phyloP scores from a whole-genome alignment of 331 rosid species.

The Cucumis variabilis region DNA sequence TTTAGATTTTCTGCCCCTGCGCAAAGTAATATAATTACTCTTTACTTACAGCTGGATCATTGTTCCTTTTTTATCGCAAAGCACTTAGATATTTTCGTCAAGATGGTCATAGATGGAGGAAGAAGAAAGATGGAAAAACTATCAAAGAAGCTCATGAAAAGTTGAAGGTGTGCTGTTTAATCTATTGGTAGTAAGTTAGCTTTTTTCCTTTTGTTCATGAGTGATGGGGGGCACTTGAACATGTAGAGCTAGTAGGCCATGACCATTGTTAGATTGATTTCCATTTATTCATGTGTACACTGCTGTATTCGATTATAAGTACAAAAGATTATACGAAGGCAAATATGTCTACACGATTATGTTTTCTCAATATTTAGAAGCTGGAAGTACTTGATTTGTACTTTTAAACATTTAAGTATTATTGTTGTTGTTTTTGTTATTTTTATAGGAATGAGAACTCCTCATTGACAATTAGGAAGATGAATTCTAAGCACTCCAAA shows the following conservation, averaged over 20 bases:
- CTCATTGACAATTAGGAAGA: background rate
- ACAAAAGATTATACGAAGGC: background rate
- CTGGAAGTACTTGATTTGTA: slow-evolving; percentile 2
- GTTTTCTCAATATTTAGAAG: slow-evolving; percentile 20
- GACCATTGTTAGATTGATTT: background rate
- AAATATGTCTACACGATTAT: background rate
- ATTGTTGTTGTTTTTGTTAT: background rate
- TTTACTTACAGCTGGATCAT: slow-evolving; percentile 65
- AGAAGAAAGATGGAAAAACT: slow-evolving; percentile 84
- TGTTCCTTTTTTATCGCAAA: slow-evolving; percentile 77
- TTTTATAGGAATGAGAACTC: background rate
- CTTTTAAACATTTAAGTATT: background rate
- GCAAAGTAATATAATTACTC: slow-evolving; percentile 21
- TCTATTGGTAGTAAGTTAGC: slow-evolving; percentile 69
- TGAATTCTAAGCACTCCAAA: background rate
- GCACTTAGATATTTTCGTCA: slow-evolving; percentile 77
- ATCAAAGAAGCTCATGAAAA: slow-evolving; percentile 88
- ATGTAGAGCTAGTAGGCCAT: background rate
- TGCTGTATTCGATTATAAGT: background rate
- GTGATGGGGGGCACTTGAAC: slow-evolving; percentile 18
- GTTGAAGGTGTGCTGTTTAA: slow-evolving; percentile 87
- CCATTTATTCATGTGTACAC: background rate
- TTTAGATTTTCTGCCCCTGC: slow-evolving; percentile 28
- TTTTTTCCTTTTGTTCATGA: slow-evolving; percentile 32
- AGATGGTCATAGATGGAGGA: slow-evolving; percentile 88